A percentile compares a stretch with the other conserved stretches of the same genome.
Evolutionary conservation across 2,329 filamentous ascomycete species (phyloP).

Genomic region (Sarocladiaceae sp.): DNA sequence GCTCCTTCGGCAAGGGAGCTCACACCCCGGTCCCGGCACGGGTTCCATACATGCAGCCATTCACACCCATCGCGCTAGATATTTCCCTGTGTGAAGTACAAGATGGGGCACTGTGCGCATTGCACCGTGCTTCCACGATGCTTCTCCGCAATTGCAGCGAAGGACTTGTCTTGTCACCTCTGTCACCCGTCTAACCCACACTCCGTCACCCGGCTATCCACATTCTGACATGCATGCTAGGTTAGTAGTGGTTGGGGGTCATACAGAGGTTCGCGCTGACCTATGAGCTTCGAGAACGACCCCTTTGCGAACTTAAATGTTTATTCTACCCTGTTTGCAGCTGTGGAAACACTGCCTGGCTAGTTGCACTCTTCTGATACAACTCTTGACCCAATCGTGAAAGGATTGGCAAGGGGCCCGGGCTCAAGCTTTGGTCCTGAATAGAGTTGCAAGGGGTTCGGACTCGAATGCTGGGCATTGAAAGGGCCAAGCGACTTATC

Average conservation of each 20-base stretch:
- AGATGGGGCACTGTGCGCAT: not conserved
- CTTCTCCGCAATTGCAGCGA: not conserved
- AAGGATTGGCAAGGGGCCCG: too few relatives aligned
- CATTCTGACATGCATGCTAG: slow-evolving; percentile 1
- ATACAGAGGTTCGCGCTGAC: not conserved
- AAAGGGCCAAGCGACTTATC: too few relatives aligned
- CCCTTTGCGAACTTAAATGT: not conserved
- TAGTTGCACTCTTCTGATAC: too few relatives aligned
- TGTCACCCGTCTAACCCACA: too few relatives aligned
- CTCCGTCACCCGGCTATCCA: not conserved
- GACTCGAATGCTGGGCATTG: too few relatives aligned
- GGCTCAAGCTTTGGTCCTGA: too few relatives aligned
- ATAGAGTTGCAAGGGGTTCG: too few relatives aligned
- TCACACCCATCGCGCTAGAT: not conserved
- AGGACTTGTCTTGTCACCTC: not conserved
- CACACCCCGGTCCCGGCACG: not conserved
- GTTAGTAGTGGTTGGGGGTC: too few relatives aligned
- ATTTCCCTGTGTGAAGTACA: too few relatives aligned
- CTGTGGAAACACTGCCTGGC: too few relatives aligned
- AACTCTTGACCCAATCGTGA: too few relatives aligned
- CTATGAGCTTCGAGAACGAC: not conserved
- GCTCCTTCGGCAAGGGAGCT: not conserved
- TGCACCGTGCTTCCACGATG: slow-evolving; percentile 2
- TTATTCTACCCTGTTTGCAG: too few relatives aligned
- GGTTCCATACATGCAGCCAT: not conserved